A percentile compares a stretch with the other conserved stretches of the same genome.
phyloP scores from a whole-genome alignment of 1,139 yeast genomes.

The Hemisphaericaspora subhashii region DNA sequence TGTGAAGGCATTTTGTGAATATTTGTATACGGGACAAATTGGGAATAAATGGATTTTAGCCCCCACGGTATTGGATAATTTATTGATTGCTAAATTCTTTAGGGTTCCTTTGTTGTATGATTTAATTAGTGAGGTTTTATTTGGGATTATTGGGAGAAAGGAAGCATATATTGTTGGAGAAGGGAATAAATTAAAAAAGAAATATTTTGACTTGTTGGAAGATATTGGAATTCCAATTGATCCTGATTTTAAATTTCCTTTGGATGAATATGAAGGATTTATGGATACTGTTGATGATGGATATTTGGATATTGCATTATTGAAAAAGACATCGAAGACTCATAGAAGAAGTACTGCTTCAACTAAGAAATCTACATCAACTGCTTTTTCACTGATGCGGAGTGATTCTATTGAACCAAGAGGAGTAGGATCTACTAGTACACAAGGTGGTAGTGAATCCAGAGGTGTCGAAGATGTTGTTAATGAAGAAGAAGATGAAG shows the following conservation, averaged over 20 bases:
- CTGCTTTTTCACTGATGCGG: background rate
- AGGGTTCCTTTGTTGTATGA: slow-evolving; percentile 70
- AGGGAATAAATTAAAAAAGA: slow-evolving; percentile 33
- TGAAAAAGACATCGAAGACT: slow-evolving; percentile 44
- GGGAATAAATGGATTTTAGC: slow-evolving; percentile 69
- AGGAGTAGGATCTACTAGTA: too few species aligned
- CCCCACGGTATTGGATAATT: slow-evolving; percentile 66
- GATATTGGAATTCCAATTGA: slow-evolving; percentile 25
- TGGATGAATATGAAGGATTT: slow-evolving; percentile 73
- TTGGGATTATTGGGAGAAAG: slow-evolving; percentile 65
- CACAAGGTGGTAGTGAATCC: too few species aligned
- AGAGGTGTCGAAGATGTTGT: too few species aligned
- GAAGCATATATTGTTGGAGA: slow-evolving; percentile 53
- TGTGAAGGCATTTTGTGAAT: slow-evolving; percentile 67
- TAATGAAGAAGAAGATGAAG: slow-evolving; percentile 12
- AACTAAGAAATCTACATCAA: slow-evolving; percentile 15
- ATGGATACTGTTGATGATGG: slow-evolving; percentile 67
- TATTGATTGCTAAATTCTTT: slow-evolving; percentile 61
- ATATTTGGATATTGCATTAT: slow-evolving; percentile 53
- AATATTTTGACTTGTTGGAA: slow-evolving; percentile 26
- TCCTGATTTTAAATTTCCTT: slow-evolving; percentile 32
- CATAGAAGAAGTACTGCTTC: slow-evolving; percentile 22
- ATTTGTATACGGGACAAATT: slow-evolving; percentile 74
- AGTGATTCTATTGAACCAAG: slow-evolving; percentile 6
- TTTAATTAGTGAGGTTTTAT: slow-evolving; percentile 64